Evolutionary conservation across 768 basidiomycete genomes (phyloP).

Genomic region (Lactarius evosmus): DNA sequence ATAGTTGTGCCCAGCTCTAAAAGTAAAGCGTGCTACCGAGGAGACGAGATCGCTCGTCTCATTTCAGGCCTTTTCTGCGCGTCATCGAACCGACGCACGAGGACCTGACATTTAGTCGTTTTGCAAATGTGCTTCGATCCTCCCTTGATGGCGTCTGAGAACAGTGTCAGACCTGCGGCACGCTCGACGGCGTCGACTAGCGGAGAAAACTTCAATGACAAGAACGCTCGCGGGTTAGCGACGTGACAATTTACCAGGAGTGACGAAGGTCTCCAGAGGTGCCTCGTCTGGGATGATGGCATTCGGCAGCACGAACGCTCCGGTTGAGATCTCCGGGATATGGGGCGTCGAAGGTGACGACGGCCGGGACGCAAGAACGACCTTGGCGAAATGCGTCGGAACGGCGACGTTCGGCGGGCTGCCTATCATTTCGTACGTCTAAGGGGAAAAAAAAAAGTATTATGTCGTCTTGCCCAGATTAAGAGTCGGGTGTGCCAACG

Average conservation of each 20-base stretch:
- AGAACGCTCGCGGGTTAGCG: not conserved
- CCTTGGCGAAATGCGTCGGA: constrained; percentile 98
- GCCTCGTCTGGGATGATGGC: constrained; percentile 84
- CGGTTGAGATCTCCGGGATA: constrained; percentile 73
- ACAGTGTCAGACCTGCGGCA: constrained; percentile 83
- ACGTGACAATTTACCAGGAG: constrained; percentile 57
- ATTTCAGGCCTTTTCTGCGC: constrained; percentile 62
- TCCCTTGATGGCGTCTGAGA: constrained; percentile 75
- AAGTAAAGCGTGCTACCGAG: constrained; percentile 28
- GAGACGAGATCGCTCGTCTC: constrained; percentile 52
- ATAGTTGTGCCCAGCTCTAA: not conserved
- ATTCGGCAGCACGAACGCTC: constrained; percentile 96
- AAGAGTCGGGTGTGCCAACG: constrained; percentile 35
- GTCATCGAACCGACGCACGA: constrained; percentile 90
- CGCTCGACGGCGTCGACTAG: constrained; percentile 90
- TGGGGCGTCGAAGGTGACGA: constrained; percentile 69
- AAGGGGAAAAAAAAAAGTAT: constrained; percentile 4
- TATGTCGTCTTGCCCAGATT: not conserved
- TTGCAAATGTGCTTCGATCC: constrained; percentile 84
- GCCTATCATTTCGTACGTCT: constrained; percentile 96
- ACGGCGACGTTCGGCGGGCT: constrained; percentile 86
- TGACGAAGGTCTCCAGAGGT: constrained; percentile 74
- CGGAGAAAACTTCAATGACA: constrained; percentile 10
- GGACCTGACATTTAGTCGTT: constrained; percentile 81
- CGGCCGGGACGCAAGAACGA: constrained; percentile 76